These are phyloP conservation scores for Eucalyptus melliodora DNA, from an alignment of 345 rosid genomes.

Conservation along the genomic window DNA sequence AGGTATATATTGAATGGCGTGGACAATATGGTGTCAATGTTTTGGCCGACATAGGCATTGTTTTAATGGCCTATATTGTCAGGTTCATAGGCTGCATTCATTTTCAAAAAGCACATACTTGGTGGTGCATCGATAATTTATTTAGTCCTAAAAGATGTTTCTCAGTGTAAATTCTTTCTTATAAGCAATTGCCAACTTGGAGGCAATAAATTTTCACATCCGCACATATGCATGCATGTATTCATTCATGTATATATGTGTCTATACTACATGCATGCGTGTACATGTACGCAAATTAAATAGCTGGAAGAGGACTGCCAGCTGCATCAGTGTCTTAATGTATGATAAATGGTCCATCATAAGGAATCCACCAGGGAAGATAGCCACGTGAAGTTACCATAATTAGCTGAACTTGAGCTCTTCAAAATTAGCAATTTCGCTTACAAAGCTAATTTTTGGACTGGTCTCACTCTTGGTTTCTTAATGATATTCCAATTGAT, in stretches of 20 bases:
- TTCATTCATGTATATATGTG: not conserved
- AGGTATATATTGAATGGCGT: constrained; percentile 23
- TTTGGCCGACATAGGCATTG: not conserved
- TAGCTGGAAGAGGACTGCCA: not conserved
- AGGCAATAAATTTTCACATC: not conserved
- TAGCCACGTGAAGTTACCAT: not conserved
- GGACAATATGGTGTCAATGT: not conserved
- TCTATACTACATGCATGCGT: not conserved
- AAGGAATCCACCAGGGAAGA: not conserved
- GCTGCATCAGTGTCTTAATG: not conserved
- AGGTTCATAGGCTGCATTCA: not conserved
- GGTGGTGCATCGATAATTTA: not conserved
- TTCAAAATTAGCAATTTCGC: not conserved
- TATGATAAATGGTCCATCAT: not conserved
- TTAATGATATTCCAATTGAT: not conserved
- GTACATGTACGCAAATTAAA: not conserved
- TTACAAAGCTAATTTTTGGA: not conserved
- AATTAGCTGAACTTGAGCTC: not conserved
- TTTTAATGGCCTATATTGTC: not conserved
- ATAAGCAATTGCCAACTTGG: not conserved
- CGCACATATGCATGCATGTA: not conserved
- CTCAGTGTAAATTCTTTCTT: not conserved
- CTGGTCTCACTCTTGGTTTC: not conserved
- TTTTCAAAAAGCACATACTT: not conserved
- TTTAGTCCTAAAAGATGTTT: not conserved